Evolutionary conservation across 2,329 filamentous ascomycete genomes (phyloP).

Genomic region (Fulvia fulva): DNA sequence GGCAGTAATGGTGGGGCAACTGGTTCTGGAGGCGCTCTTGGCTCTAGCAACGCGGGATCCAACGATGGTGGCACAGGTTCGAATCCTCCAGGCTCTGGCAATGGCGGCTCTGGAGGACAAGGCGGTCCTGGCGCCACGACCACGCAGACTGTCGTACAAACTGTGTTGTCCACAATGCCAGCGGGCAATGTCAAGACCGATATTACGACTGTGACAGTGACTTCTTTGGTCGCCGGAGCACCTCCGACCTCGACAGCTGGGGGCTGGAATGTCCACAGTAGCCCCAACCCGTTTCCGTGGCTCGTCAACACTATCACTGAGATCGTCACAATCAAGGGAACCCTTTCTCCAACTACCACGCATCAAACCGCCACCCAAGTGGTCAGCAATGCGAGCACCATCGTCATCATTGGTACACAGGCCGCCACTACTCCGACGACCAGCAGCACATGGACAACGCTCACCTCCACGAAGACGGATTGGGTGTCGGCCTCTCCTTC

Average conservation of each 20-base stretch:
- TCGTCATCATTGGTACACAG: constrained; percentile 1
- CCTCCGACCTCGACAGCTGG: background rate
- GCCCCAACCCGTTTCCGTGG: background rate
- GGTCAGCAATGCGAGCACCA: constrained; percentile 6
- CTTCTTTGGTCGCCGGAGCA: background rate
- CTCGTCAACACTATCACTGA: constrained; percentile 7
- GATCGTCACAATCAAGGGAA: constrained; percentile 9
- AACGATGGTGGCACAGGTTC: background rate
- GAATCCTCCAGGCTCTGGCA: background rate
- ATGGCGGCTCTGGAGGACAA: background rate
- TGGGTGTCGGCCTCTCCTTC: background rate
- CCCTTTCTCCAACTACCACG: constrained; percentile 2
- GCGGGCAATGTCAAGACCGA: background rate
- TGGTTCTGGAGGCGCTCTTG: background rate
- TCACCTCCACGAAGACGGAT: background rate
- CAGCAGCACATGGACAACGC: background rate
- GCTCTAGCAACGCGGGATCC: background rate
- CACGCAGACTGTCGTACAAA: constrained; percentile 3
- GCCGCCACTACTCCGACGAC: background rate
- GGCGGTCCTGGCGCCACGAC: background rate
- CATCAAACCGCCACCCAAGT: constrained; percentile 2
- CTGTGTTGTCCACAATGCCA: background rate
- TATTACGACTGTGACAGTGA: background rate
- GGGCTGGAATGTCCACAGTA: background rate
- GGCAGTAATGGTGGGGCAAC: background rate